Evolutionary conservation across 2,329 filamentous ascomycete genomes (phyloP), one percentile per base, ranked within the genome.

Genomic region (Allantophomopsis cytisporea): DNA sequence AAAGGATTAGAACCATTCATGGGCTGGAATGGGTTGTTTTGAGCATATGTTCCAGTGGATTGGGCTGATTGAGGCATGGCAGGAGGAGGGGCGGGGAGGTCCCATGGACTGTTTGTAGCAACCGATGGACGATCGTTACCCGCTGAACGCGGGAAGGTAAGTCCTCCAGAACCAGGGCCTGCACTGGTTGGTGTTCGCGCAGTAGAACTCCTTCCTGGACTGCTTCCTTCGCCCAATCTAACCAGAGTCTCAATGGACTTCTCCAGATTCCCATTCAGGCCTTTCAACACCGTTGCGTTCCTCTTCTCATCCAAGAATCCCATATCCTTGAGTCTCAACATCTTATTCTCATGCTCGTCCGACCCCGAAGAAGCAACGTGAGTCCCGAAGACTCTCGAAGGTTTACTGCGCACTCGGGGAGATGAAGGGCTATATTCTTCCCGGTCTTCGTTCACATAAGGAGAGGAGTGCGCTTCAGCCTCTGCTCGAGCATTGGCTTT

Each of bases 241-340:
- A 91, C 76, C 52, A 98, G 61, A 14, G 85, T 76, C 58, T 96
- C 89, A 35, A 96, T 76, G 0, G 89, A 78, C 57, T 76, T 81
- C 49, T 95, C 86, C 42, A 98, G 55, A 53, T 91, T 88, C 4
- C 89, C 88, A 52, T 82, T 79, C 21, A 93, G 70, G 3, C 83
- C 82, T 55, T 87, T 88, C 14, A 98, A 63, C 18, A 95, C 77
- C 39, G 81, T 76, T 4, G 76, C 69, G 53, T 95, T 96, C 43
- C 83, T 76, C 50, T 81, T 83, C 33, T 81, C 77, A 54, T 98
- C 87, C 4, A 65, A 66, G 52, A 98, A 98, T 0, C 91, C 91
- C 87, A 96, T 94, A 41, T 95, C 87, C 40, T 78, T 74, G 41
- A 98, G 63, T 39, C 76, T 78, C 3, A 68, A 66, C 55, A 96